Base-by-base conservation (phyloP, 208 protist species). In the Blechomonas ayalai region DNA sequence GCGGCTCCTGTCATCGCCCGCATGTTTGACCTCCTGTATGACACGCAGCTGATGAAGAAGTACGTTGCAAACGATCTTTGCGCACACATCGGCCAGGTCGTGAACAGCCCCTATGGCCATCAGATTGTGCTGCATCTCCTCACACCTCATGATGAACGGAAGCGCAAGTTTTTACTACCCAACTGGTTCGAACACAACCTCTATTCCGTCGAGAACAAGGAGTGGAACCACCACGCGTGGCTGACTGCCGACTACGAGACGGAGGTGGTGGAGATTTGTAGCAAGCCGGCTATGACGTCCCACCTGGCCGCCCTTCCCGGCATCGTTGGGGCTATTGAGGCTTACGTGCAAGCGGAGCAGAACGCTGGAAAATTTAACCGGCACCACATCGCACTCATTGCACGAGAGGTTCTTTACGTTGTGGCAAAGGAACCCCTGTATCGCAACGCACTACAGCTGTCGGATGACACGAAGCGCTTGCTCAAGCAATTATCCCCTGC, bases 171-270 rank as follows among this genome's bases (percentile, higher is more conserved):
- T 38, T 55, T 94, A 59, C 72, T 88, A 31, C 68, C 74, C 15
- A 76, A 87, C 53, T 94, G 81, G 81, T 61, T 57, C 25, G 69
- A 83, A 43, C 80, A 94, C 66, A 94, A 94, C 57, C 52, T 94
- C 24, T 94, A 70, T 63, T 75, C 64, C 20, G 35, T 77, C 29
- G 73, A 81, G 48, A 91, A 89, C 47, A 67, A 51, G 53, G 51
- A 66, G 31, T 94, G 86, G 82, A 94, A 94, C 44, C 65, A 60
- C 40, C 82, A 91, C 67, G 86, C 78, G 31, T 94, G 86, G 86
- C 76, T 94, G 19, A 84, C 75, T 8, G 53, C 66, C 20, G 58
- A 89, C 34, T 85, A 77, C 60, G 46, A 66, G 24, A 32, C 53
- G 15, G 81, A 94, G 59, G 67, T 59, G 32, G 77, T 94, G 0